These are phyloP conservation scores for Glaciozyma martinii DNA, from an alignment of 768 basidiomycete species.

Conservation along the genomic window DNA sequence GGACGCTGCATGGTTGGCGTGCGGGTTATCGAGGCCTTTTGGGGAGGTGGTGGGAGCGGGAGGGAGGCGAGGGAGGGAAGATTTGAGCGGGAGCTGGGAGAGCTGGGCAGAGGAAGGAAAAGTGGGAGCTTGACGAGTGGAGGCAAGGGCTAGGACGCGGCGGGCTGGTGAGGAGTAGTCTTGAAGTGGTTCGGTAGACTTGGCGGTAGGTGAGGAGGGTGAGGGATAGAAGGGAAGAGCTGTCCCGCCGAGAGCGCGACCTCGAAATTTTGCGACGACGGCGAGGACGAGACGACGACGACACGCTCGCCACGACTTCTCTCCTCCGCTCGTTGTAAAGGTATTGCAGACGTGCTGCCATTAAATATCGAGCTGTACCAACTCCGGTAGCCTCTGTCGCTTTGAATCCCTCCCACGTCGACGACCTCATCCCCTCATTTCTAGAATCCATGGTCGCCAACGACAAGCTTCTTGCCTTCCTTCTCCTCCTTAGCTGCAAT, in stretches of 20 bases:
- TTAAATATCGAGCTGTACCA: too few relatives aligned
- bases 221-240: neutral
- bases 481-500: too few relatives aligned
- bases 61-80: neutral
- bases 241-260: too few relatives aligned
- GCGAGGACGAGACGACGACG: too few relatives aligned
- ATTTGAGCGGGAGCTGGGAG: neutral
- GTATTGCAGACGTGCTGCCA: too few relatives aligned
- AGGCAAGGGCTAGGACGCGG: neutral
- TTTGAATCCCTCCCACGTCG: too few relatives aligned
- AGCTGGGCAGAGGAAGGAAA: neutral
- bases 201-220: neutral
- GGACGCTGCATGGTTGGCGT: conserved; percentile 3
- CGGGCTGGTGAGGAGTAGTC: neutral
- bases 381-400: too few relatives aligned
- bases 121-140: neutral
- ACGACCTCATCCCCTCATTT: too few relatives aligned
- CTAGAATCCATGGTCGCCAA: neutral
- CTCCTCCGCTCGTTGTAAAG: too few relatives aligned
- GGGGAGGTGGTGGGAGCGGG: neutral
- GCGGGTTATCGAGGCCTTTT: neutral
- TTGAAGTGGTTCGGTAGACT: neutral
- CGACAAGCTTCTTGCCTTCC: neutral
- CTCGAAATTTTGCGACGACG: too few relatives aligned
- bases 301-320: too few relatives aligned